phyloP scores from a whole-genome alignment of 139 green algal species.

The Chlorella sp. region DNA sequence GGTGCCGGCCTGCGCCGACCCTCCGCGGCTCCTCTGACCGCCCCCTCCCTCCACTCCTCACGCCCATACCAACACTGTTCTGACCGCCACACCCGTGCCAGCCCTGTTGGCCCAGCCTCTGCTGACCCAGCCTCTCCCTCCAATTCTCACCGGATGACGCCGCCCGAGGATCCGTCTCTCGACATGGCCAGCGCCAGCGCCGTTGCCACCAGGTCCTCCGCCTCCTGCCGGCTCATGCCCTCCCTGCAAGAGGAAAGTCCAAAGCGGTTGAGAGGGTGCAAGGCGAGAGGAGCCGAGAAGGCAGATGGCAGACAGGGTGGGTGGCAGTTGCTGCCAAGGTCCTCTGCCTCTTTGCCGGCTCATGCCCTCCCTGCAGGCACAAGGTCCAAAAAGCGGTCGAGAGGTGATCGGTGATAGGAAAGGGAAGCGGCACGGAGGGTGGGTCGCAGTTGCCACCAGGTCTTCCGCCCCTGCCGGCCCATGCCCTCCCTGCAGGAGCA shows the following conservation, averaged over 20 bases:
- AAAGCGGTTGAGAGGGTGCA: too few relatives aligned
- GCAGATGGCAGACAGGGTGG: too few relatives aligned
- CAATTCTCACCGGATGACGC: constrained; percentile 73
- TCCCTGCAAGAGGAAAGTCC: constrained; percentile 51
- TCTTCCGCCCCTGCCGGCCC: constrained; percentile 73
- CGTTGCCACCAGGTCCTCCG: constrained; percentile 76
- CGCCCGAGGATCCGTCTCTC: constrained; percentile 81
- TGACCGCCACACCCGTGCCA: too few relatives aligned
- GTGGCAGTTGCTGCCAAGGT: constrained; percentile 73
- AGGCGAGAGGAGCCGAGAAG: too few relatives aligned
- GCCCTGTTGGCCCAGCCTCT: too few relatives aligned
- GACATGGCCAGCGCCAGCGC: constrained; percentile 87
- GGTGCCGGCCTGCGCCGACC: too few relatives aligned
- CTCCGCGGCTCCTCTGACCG: not conserved
- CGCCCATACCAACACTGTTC: too few relatives aligned
- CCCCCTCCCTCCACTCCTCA: too few relatives aligned
- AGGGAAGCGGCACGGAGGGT: too few relatives aligned
- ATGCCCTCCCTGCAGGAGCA: constrained; percentile 71
- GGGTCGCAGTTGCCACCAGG: constrained; percentile 74
- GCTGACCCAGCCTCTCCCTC: too few relatives aligned
- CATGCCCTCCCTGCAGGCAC: constrained; percentile 74
- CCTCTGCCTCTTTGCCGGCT: constrained; percentile 73
- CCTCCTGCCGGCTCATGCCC: constrained; percentile 80
- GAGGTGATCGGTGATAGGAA: too few relatives aligned
- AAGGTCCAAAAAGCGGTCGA: too few relatives aligned